Conservation (phyloP, 2,329 filamentous ascomycete genomes). For the Huntiella savannae region DNA sequence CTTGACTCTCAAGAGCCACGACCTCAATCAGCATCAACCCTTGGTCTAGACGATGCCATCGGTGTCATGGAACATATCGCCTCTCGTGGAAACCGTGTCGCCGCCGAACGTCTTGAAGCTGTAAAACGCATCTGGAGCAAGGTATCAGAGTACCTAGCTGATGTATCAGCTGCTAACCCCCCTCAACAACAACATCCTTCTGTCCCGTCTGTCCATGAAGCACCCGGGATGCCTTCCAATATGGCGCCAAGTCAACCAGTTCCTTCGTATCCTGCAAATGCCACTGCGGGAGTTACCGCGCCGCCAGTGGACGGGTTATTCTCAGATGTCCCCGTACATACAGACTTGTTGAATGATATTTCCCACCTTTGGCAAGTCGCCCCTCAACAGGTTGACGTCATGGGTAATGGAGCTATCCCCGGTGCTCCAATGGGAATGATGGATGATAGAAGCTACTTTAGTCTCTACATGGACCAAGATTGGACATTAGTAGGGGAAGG, state of each 20-base stretch:
- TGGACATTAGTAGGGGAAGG: constrained; percentile 10
- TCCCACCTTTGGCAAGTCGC: constrained; percentile 10
- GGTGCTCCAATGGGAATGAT: constrained; percentile 7
- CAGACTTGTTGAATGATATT: constrained; percentile 9
- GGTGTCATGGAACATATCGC: constrained; percentile 11
- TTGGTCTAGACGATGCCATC: constrained; percentile 9
- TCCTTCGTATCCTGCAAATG: neutral
- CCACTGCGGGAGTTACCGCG: neutral
- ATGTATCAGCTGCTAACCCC: neutral
- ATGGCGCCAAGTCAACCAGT: neutral
- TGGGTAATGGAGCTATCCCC: constrained; percentile 4
- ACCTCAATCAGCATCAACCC: constrained; percentile 1
- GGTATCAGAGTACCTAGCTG: constrained; percentile 8
- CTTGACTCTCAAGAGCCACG: constrained; percentile 10
- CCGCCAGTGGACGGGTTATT: constrained; percentile 5
- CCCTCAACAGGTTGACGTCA: constrained; percentile 1
- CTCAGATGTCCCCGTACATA: constrained; percentile 9
- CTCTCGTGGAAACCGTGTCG: constrained; percentile 7
- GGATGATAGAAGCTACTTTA: constrained; percentile 10
- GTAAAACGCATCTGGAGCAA: constrained; percentile 11
- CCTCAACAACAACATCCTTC: neutral
- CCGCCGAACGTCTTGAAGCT: constrained; percentile 8
- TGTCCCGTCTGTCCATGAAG: neutral
- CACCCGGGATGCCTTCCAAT: neutral
- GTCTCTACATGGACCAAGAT: constrained; percentile 10